Percentiles rank a stretch among this genome's conserved stretches.
These are phyloP conservation scores for Tylopilus sp. DNA, from an alignment of 1,284 basidiomycete species.

Conservation along the genomic window DNA sequence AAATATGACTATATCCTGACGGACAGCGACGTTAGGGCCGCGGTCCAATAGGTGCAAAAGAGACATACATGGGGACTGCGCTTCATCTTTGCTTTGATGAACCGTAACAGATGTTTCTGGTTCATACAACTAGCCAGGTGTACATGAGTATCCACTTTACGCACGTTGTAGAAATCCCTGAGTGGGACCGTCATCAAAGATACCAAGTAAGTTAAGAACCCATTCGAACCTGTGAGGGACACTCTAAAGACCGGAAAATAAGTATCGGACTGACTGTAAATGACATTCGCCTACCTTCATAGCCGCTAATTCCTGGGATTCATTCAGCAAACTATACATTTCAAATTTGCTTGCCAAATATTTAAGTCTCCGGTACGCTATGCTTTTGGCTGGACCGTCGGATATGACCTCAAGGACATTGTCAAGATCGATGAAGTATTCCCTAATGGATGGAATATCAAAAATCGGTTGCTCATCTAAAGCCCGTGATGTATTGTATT, in stretches of 20 bases:
- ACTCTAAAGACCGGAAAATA: constrained; percentile 52
- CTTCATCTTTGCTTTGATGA: constrained; percentile 98
- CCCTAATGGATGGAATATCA: constrained; percentile 84
- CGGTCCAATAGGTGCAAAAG: not conserved
- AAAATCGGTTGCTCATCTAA: constrained; percentile 65
- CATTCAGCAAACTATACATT: constrained; percentile 92
- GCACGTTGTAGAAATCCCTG: constrained; percentile 97
- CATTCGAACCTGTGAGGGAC: constrained; percentile 51
- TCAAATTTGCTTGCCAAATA: constrained; percentile 96
- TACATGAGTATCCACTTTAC: constrained; percentile 98
- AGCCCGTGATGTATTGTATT: constrained; percentile 4
- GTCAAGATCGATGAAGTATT: constrained; percentile 98
- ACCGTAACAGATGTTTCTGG: constrained; percentile 98
- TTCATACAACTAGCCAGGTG: constrained; percentile 99
- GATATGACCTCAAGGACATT: constrained; percentile 85
- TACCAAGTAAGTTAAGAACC: constrained; percentile 14
- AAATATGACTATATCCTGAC: constrained; percentile 92
- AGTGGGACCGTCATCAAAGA: constrained; percentile 20
- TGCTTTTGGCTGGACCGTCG: constrained; percentile 94
- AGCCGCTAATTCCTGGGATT: constrained; percentile 92
- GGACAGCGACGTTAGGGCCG: not conserved
- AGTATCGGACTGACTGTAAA: constrained; percentile 16
- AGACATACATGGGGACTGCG: constrained; percentile 69
- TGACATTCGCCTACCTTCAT: constrained; percentile 77
- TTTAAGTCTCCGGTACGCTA: constrained; percentile 91